Evolutionary conservation across 768 basidiomycete species (phyloP), one percentile per base, ranked within the genome.

Genomic region (Saitozyma sp.): DNA sequence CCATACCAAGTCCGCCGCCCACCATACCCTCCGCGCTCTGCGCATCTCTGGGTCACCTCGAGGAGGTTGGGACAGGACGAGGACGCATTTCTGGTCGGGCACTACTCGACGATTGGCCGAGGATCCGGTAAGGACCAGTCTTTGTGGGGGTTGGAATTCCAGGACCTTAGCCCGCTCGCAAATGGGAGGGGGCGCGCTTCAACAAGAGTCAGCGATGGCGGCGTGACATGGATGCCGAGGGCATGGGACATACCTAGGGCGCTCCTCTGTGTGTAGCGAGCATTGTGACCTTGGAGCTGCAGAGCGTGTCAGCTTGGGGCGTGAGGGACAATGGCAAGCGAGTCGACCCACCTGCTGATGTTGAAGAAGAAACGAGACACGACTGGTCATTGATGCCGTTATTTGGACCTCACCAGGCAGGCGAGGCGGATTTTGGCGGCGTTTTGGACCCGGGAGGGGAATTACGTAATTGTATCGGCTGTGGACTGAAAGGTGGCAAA

Each of bases 131-230:
- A 71, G 72, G 74, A 72, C 58, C 66, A 63, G 65, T 72, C 43
- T 46, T 17, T 60, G 64, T 56, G 66, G 63, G 76, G 73, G 75
- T 74, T 79, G 54, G 60, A 79, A 79, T 79, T 73, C 78, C 78
- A 79, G 78, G 78, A 79, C 78, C 78, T 79, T 79, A 73, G 61
- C 78, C 76, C 76, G 78, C 74, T 79, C 73, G 76, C 56, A 71
- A 76, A 68, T 58, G 65, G 58, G 65, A 54, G 64, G 56, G 54
- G 38, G 45, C 48, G 29, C 29, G 29, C 29, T 29, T 29, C 2
- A 29, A 29, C 29, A 29, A 29, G 29, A 5, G 29, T 29, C 29
- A 29, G 29, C 29, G 29, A 29, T 29, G 29, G 29, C 58, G 16
- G 17, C 3, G 38, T 37, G 29, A n/a, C 39, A 50, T 13, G 19